Base-by-base conservation (phyloP, 768 basidiomycete genomes). In the Multifurca ochricompacta region DNA sequence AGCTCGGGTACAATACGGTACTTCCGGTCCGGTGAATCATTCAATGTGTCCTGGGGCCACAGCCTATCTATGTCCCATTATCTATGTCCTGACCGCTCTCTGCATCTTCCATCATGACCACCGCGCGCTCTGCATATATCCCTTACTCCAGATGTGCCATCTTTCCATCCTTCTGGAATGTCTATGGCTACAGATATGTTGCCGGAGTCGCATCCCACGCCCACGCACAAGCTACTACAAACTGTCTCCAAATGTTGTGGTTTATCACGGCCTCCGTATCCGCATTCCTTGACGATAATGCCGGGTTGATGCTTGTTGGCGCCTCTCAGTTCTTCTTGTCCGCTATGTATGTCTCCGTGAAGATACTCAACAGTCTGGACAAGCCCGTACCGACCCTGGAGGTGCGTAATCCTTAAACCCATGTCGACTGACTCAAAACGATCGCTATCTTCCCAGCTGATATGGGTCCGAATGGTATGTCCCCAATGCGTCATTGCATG, bases 341-440 rank as follows among this genome's bases (percentile, higher is more conserved):
- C 6, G 64, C 76, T 27, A 82, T 84, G 74, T 81, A 80, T 47
- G 70, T 82, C 3, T 69, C 76, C 5, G 85, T 87, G 40, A 87
- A 87, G 68, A 72, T 71, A 56, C 67, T 88, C 54, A 77, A 81
- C 54, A 68, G 66, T 18, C 68, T 83, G 4, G 78, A 82, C 56
- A 70, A 76, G 10, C 83, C 82, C 1, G 77, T 83, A 11, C 75
- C 79, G 4, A 72, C 78, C 4, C 66, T 82, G 11, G 73, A 84
- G 74, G 81, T 81, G 58, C 13, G 73, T 59, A 18, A 14, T 28
- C 14, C 30, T 30, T 27, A n/a, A n/a, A n/a, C n/a, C n/a, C n/a
- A n/a, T n/a, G n/a, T n/a, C n/a, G n/a, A n/a, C n/a, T n/a, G n/a
- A n/a, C n/a, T 25, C 1, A 37, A 11, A 23, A 11, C 21, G 9